Percentiles rank a stretch among this genome's conserved stretches.
Evolutionary conservation across 2,329 filamentous ascomycete species (phyloP).

Genomic region (Bipolaris bicolor): DNA sequence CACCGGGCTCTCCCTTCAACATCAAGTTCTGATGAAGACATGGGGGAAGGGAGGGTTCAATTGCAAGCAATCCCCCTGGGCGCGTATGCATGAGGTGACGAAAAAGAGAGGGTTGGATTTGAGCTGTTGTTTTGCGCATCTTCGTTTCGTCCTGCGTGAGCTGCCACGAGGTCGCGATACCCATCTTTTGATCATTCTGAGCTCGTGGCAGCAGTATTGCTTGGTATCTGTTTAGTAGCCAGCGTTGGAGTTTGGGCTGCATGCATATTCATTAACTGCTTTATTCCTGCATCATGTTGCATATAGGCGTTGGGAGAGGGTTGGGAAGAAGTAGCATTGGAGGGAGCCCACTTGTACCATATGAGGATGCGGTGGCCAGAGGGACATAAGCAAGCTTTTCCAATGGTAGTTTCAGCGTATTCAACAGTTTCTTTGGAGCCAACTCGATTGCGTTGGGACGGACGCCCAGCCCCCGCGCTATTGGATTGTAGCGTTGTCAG

Average conservation of each 20-base stretch:
- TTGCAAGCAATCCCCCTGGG: background rate
- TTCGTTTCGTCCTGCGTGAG: constrained; percentile 32
- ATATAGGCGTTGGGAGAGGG: constrained; percentile 25
- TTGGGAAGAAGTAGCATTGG: constrained; percentile 26
- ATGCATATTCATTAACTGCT: constrained; percentile 30
- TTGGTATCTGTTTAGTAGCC: constrained; percentile 32
- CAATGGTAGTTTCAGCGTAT: constrained; percentile 16
- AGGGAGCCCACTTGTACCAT: constrained; percentile 32
- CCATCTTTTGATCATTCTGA: constrained; percentile 38
- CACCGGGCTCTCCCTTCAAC: constrained; percentile 47
- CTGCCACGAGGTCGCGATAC: constrained; percentile 46
- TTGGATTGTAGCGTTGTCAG: constrained; percentile 15
- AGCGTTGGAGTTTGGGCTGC: constrained; percentile 45
- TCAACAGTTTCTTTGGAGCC: constrained; percentile 15
- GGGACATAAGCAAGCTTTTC: constrained; percentile 15
- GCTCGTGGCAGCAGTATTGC: constrained; percentile 40
- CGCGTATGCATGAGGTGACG: constrained; percentile 30
- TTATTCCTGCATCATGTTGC: constrained; percentile 30
- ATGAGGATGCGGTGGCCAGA: constrained; percentile 14
- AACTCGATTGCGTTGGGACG: constrained; percentile 13
- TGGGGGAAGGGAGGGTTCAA: constrained; percentile 5
- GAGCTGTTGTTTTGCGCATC: constrained; percentile 33
- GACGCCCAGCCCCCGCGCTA: constrained; percentile 17
- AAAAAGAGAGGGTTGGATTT: constrained; percentile 30
- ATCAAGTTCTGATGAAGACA: constrained; percentile 43